Evolutionary conservation across 2,329 filamentous ascomycete species (phyloP).

Genomic region (Claviceps humidiphila): DNA sequence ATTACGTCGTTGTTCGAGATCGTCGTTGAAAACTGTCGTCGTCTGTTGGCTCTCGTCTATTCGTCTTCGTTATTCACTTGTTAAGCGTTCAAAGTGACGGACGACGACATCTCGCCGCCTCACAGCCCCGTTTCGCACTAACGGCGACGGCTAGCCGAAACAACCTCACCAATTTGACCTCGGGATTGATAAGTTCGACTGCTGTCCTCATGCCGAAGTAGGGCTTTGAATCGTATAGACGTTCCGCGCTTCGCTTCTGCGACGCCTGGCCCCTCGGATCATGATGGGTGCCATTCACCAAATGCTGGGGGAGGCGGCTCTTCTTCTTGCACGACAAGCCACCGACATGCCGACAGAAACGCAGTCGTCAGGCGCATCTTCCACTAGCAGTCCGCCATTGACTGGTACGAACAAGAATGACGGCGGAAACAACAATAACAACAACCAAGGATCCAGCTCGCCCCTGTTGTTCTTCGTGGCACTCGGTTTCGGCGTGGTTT

Average conservation of each 20-base stretch:
- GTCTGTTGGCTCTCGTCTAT: too few relatives aligned
- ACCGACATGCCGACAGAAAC: slow-evolving; percentile 6
- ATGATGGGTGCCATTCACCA: slow-evolving; percentile 28
- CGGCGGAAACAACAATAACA: slow-evolving; percentile 8
- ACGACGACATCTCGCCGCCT: too few relatives aligned
- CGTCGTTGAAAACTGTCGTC: too few relatives aligned
- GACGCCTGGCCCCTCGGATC: slow-evolving; percentile 3
- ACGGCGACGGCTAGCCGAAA: too few relatives aligned
- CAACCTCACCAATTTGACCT: neutral
- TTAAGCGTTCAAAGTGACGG: too few relatives aligned
- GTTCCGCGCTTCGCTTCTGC: neutral
- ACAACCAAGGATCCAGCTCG: slow-evolving; percentile 23
- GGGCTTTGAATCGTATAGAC: neutral
- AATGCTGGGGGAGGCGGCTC: slow-evolving; percentile 22
- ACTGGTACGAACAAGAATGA: slow-evolving; percentile 10
- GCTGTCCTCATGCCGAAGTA: slow-evolving; percentile 2
- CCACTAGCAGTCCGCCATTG: slow-evolving; percentile 7
- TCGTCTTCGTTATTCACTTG: too few relatives aligned
- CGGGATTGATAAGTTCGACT: neutral
- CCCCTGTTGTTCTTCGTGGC: slow-evolving; percentile 72
- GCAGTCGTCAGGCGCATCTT: slow-evolving; percentile 6
- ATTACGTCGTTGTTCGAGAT: too few relatives aligned
- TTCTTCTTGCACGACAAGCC: slow-evolving; percentile 23
- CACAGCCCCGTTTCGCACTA: too few relatives aligned
- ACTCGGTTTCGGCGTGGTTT: slow-evolving; percentile 92